Conservation (phyloP, 495 filamentous ascomycete genomes). For the Ramalina intermedia region DNA sequence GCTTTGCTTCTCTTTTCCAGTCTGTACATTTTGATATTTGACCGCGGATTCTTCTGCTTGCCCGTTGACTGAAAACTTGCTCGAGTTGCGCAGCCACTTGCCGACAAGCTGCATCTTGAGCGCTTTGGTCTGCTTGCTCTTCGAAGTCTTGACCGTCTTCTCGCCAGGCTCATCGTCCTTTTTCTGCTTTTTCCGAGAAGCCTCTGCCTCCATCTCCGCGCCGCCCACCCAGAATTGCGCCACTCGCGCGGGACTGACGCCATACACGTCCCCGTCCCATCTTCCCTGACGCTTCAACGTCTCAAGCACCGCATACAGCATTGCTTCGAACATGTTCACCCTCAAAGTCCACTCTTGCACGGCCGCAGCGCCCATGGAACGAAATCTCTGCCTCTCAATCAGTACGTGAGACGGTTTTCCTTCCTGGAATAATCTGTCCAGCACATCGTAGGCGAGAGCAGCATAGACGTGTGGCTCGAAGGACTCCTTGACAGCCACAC, state of each 20-base stretch:
- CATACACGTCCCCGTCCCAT: slow-evolving; percentile 17
- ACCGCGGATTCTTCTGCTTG: neutral
- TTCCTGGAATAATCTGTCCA: slow-evolving; percentile 36
- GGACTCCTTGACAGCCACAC: slow-evolving; percentile 18
- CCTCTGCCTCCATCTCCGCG: neutral
- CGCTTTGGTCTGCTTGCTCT: slow-evolving; percentile 40
- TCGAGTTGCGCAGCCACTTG: slow-evolving; percentile 30
- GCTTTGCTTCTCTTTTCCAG: slow-evolving; percentile 22
- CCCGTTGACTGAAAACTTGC: slow-evolving; percentile 10
- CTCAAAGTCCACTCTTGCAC: slow-evolving; percentile 83
- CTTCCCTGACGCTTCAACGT: slow-evolving; percentile 33
- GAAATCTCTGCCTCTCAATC: slow-evolving; percentile 83
- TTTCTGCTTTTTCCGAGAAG: neutral
- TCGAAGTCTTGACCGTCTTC: slow-evolving; percentile 3
- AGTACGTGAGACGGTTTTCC: slow-evolving; percentile 49
- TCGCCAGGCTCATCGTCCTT: slow-evolving; percentile 1
- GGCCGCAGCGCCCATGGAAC: slow-evolving; percentile 44
- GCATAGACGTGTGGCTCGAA: slow-evolving; percentile 48
- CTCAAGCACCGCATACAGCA: slow-evolving; percentile 66
- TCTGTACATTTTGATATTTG: slow-evolving; percentile 10
- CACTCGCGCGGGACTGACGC: slow-evolving; percentile 29
- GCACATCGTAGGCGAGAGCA: slow-evolving; percentile 43
- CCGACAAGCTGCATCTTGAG: slow-evolving; percentile 52
- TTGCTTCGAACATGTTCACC: slow-evolving; percentile 80
- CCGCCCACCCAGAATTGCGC: slow-evolving; percentile 25